Evolutionary conservation across 2,329 filamentous ascomycete species (phyloP), one percentile per base, ranked within the genome.

Genomic region (Ophiostoma himal-ulmi): DNA sequence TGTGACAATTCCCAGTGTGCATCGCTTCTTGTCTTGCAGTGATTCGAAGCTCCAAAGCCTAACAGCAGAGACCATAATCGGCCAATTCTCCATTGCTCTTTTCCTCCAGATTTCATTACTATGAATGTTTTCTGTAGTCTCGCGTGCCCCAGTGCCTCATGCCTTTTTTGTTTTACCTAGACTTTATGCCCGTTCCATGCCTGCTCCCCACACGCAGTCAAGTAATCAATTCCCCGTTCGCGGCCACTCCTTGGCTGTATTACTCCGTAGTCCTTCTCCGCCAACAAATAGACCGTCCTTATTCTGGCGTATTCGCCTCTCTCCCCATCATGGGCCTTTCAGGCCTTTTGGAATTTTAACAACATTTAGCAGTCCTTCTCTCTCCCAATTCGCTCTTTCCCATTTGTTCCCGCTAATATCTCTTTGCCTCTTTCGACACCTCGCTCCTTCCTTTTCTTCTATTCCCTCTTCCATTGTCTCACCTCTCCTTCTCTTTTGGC

Each of bases 241-340:
- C 52, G 52, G 52, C 52, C 48, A 8, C 48, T 17, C n/a, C 52
- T 26, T 26, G n/a, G 11, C 52, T 26, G 8, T 57, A 22, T 5
- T 17, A 48, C 17, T 20, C 44, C 17, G 5, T 26, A 34, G 57
- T 62, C 57, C 22, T 62, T 62, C 26, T 62, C 54, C 57, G 26
- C 52, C 52, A 34, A 7, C 57, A 30, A 60, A 60, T 62, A 48
- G 14, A 11, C 26, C 26, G 57, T 62, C 57, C 26, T 62, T 62
- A 60, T 60, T 30, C 54, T 62, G 57, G 57, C 57, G 57, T 62
- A 8, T 62, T 62, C 17, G 57, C 57, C 57, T 60, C 54, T 57
- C 48, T 54, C 52, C 5, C 44, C 17, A 48, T 10, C 37, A 39
- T 39, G 37, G 11, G 44, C 20, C 44, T 48, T 48, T 48, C 17